Percentiles rank a stretch among this genome's conserved stretches.
Evolutionary conservation across 2,329 filamentous ascomycete genomes (phyloP).

Genomic region (Sporothrix humicola): DNA sequence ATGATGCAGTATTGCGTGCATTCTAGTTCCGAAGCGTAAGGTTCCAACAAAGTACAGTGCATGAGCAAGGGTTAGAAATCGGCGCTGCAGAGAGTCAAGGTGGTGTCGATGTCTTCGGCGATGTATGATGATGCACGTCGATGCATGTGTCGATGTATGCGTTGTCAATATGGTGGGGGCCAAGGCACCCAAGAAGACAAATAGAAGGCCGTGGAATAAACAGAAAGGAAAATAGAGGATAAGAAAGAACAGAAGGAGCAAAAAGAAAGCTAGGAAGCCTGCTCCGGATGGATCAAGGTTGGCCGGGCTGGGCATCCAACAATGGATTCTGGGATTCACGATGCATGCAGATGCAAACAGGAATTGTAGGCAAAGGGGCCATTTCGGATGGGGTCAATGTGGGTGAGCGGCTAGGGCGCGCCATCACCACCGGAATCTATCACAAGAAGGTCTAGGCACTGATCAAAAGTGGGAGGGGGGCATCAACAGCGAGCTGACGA

Average conservation of each 20-base stretch:
- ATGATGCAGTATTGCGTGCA: constrained; percentile 27
- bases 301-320: not conserved
- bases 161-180: constrained; percentile 17
- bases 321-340: not conserved
- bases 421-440: not conserved
- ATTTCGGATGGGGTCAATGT: not conserved
- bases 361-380: not conserved
- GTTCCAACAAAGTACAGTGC: not conserved
- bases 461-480: not conserved
- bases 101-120: not conserved
- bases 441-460: too few species aligned
- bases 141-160: constrained; percentile 5
- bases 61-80: not conserved
- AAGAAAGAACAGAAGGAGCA: not conserved
- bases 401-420: not conserved
- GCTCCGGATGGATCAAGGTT: not conserved
- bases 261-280: not conserved
- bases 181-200: not conserved
- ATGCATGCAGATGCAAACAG: not conserved
- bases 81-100: not conserved
- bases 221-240: not conserved
- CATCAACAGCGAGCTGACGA: not conserved
- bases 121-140: not conserved
- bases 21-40: not conserved
- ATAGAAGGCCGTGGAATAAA: not conserved